Evolutionary conservation across 2,329 filamentous ascomycete genomes (phyloP), one percentile per base, ranked within the genome.

Genomic region (Alternaria tenuissima): DNA sequence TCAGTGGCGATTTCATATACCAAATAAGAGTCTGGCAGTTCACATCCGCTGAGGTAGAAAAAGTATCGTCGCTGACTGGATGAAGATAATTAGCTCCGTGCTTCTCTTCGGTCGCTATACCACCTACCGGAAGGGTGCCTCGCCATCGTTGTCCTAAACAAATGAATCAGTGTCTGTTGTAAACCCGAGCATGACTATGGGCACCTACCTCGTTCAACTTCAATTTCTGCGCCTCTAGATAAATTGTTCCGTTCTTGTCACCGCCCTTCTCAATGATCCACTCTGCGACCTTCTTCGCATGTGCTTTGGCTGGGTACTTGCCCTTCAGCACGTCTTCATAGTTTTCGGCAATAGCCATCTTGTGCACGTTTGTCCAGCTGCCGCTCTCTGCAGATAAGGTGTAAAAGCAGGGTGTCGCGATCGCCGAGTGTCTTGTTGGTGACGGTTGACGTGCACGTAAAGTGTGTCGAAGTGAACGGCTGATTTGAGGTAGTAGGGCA

Each of bases 21-120:
- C 61, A 93, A 86, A 76, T 89, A 89, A 71, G 90, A 90, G 79
- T 97, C 93, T 60, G 94, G 87, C 30, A 96, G 85, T 63, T 89
- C 86, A 74, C 89, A 96, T 69, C 95, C 95, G 24, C 92, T 94
- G 44, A 98, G 84, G 80, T 99, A 99, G 86, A 91, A 97, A 82
- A 99, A 99, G 78, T 89, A 92, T 56, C 95, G 90, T 64, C 94
- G 91, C 81, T 97, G 94, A 66, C 92, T 93, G 43, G 18, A 55
- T 8, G 11, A 9, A 30, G 18, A 18, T 14, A 12, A 9, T 56
- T 12, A 62, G 47, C 14, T 32, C 6, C 9, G 16, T 51, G 16
- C 16, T 51, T 7, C 47, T 24, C 22, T 42, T 3, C 24, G 18
- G 41, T 4, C 34, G 1, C 22, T 7, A 47, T 11, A n/a, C 28